A percentile compares a stretch with the other conserved stretches of the same genome.
These are phyloP conservation scores for Fusarium coffeatum DNA, from an alignment of 2,329 filamentous ascomycete species.

Conservation along the genomic window DNA sequence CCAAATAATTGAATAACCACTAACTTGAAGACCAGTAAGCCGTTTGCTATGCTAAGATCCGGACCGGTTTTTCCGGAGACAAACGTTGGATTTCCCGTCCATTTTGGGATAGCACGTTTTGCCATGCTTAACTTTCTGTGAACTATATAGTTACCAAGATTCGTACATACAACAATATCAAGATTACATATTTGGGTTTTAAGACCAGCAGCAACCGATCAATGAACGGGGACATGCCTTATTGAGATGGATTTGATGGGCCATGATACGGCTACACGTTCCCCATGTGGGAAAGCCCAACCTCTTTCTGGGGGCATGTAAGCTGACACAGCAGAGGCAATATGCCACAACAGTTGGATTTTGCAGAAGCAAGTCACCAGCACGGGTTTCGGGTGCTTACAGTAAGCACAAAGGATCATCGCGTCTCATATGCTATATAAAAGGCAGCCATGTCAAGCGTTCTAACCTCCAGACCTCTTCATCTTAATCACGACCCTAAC, in stretches of 20 bases:
- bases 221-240: background rate
- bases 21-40: background rate
- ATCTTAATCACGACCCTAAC: background rate
- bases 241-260: background rate
- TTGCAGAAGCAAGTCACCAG: background rate
- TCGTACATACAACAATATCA: background rate
- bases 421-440: background rate
- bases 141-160: slow-evolving; percentile 4
- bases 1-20: background rate
- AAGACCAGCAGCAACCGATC: background rate
- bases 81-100: background rate
- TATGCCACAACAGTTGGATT: background rate
- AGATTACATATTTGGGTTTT: background rate
- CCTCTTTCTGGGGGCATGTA: background rate
- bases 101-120: background rate
- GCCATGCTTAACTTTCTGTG: background rate
- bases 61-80: background rate
- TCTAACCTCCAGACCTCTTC: background rate
- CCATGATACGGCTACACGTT: background rate
- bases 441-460: background rate
- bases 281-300: background rate
- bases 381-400: background rate
- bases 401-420: background rate
- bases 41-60: accelerated
- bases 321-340: background rate